Evolutionary conservation across 768 basidiomycete genomes (phyloP), one percentile per base, ranked within the genome.

Genomic region (Cystofilobasidium macerans): DNA sequence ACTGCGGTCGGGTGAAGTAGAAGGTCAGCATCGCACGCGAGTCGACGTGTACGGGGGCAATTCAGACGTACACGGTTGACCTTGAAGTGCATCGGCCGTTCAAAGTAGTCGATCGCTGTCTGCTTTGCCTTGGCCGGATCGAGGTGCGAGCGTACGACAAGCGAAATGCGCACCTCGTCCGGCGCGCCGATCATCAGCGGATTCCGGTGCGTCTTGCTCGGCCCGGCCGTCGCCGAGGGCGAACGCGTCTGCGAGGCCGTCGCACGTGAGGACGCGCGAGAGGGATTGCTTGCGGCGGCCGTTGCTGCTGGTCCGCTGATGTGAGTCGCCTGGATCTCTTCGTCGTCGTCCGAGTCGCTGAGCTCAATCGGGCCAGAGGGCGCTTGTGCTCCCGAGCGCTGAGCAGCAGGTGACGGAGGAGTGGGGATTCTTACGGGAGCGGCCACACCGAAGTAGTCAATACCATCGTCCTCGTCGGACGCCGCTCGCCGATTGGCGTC

Each of bases 281-380:
- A 20, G 16, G 16, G 7, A 5, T 13, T 42, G 16, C 42, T 8
- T n/a, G n/a, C n/a, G n/a, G n/a, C 42, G 9, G 42, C 42, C 42
- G 42, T 20, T 13, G 7, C 8, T 5, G 43, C 13, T 11, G 43
- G 13, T 45, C 13, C 3, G 22, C 24, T 47, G 45, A 47, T n/a
- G n/a, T n/a, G 24, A 6, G 45, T 47, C 45, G 45, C 16, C 45
- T 47, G 45, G 28, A 54, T 54, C 51, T 32, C 51, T 11, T 54
- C 51, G 51, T 54, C 51, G 28, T 28, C 26, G 51, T 54, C 51
- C 51, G 51, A 54, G 51, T 54, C 51, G 51, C 30, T 30, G 28
- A 54, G 26, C 51, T 30, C 51, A 30, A 54, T 32, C 4, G 51
- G 26, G 6, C 9, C 51, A 32, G 18, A 16, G 14, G 8, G 3